Evolutionary conservation across 768 basidiomycete species (phyloP).

Genomic region (Termitomyces titanicus): DNA sequence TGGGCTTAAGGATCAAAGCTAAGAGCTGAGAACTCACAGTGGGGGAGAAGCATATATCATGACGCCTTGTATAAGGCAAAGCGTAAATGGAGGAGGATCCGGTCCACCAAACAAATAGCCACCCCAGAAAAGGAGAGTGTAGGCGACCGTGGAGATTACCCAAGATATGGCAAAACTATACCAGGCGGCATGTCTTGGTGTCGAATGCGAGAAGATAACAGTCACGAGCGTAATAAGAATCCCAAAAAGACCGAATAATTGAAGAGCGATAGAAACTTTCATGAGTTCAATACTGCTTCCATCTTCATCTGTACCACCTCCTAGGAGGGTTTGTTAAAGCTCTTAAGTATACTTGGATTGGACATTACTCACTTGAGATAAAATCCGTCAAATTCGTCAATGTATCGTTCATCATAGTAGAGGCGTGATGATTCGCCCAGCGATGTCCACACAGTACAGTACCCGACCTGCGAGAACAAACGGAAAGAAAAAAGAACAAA

Average conservation of each 20-base stretch:
- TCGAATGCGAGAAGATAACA: neutral
- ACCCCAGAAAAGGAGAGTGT: conserved; percentile 22
- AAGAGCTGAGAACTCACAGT: neutral
- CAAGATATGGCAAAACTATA: conserved; percentile 26
- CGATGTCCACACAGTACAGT: neutral
- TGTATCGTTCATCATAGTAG: neutral
- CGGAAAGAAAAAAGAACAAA: neutral
- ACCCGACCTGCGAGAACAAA: neutral
- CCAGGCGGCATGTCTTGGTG: conserved; percentile 24
- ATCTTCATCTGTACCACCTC: neutral
- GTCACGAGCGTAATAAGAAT: neutral
- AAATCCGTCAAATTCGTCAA: neutral
- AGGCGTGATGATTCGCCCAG: neutral
- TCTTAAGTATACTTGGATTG: no score
- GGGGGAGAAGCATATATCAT: neutral
- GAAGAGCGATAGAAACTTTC: neutral
- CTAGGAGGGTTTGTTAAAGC: neutral
- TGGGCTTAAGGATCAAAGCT: neutral
- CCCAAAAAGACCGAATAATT: conserved; percentile 1
- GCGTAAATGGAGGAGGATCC: neutral
- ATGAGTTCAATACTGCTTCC: neutral
- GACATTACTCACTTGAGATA: neutral
- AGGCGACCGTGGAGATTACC: conserved; percentile 25
- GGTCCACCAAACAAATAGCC: conserved; percentile 11
- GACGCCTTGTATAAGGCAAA: neutral